Evolutionary conservation across 176 grass and related monocot genomes (phyloP), one percentile per base, ranked within the genome.

Genomic region (Calamus simplicifolius): DNA sequence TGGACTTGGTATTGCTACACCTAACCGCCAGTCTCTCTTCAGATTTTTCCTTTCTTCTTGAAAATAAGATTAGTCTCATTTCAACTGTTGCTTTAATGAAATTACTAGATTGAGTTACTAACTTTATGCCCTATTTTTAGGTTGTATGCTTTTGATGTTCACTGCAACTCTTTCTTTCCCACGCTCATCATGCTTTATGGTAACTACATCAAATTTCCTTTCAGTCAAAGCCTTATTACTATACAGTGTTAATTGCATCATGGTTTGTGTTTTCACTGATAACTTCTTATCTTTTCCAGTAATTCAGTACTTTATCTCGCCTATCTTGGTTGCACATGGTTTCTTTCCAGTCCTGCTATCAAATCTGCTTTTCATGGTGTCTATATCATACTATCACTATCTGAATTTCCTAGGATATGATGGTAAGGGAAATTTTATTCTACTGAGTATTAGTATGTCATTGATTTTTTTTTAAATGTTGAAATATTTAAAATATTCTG

Each of bases 101-200:
- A 31, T 31, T 31, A 31, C 29, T 6, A 31, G 29, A 6, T 31
- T 7, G 29, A 6, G 29, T 31, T 31, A 31, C 25, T 52, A 29
- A 29, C 19, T 1, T 60, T 29, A 31, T 31, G 29, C 6, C 29
- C 29, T 31, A 31, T 31, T 31, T 6, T 59, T 79, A 97, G 92
- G 92, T 73, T 97, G 1, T 97, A 97, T 82, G 84, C 92, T 64
- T 91, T 97, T 58, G 92, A 97, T 78, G 92, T 91, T 70, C 92
- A 97, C 62, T 97, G 87, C 79, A 97, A 91, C 73, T 97, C 92
- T 4, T 97, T 97, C 81, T 97, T 97, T 79, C 92, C 92, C 75
- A 81, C 75, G 62, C 88, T 91, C 53, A 73, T 97, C 66, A 73
- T 97, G 65, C 87, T 97, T 63, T 91, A 91, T 49, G 92, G 92